Percentiles rank a stretch among this genome's conserved stretches.
Evolutionary conservation across 2,329 filamentous ascomycete species (phyloP).

Genomic region (Colletotrichum lini): DNA sequence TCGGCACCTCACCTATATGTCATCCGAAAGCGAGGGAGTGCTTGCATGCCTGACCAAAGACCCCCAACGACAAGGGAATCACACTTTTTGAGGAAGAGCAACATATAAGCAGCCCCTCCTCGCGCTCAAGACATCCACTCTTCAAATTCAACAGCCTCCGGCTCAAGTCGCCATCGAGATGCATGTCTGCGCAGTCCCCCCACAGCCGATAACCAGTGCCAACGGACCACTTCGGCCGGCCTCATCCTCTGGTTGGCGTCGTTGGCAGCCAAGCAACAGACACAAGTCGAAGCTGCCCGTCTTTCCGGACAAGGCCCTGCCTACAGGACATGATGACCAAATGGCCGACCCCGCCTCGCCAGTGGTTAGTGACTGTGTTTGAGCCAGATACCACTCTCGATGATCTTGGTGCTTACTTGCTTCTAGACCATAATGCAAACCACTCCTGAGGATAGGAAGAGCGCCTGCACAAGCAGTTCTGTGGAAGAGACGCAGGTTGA

Average conservation of each 20-base stretch:
- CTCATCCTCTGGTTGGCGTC: conserved; percentile 3
- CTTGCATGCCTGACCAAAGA: background rate
- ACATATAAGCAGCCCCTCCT: background rate
- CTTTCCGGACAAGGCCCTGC: background rate
- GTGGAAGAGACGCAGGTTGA: background rate
- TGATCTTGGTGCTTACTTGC: background rate
- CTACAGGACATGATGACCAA: background rate
- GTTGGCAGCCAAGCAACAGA: conserved; percentile 18
- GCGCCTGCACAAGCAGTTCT: background rate
- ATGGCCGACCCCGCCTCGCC: background rate
- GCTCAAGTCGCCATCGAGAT: conserved; percentile 20
- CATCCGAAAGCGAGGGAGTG: background rate
- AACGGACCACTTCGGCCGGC: background rate
- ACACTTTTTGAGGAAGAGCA: background rate
- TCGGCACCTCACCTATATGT: background rate
- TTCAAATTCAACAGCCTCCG: no score
- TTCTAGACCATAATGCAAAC: background rate
- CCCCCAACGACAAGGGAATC: background rate
- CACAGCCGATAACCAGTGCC: background rate
- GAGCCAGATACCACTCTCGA: background rate
- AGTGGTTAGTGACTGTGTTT: background rate
- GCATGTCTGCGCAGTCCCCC: conserved; percentile 37
- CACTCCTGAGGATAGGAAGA: background rate
- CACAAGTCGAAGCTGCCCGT: background rate
- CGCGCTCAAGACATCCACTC: background rate